These are phyloP conservation scores for Lindgomyces ingoldianus DNA, from an alignment of 495 filamentous ascomycete genomes.

Conservation along the genomic window DNA sequence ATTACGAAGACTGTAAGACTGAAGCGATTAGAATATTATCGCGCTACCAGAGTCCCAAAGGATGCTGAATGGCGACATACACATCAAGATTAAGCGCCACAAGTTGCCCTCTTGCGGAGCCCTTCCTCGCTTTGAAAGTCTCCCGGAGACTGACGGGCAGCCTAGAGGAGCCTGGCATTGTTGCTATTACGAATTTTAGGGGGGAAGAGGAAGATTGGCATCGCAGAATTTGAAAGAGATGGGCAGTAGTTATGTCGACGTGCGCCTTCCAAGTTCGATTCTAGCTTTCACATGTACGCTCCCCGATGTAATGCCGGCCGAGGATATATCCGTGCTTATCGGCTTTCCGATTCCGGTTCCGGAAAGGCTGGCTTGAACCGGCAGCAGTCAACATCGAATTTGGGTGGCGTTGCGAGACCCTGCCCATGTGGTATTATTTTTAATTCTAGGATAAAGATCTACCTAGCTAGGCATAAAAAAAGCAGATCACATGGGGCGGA, in stretches of 20 bases:
- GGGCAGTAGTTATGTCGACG: not conserved
- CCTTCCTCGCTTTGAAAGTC: constrained; percentile 61
- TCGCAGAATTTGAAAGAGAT: not conserved
- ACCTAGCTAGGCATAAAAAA: too few relatives aligned
- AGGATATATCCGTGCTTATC: too few relatives aligned
- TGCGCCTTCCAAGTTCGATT: too few relatives aligned
- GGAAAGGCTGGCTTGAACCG: too few relatives aligned
- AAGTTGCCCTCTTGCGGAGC: constrained; percentile 42
- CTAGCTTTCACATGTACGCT: too few relatives aligned
- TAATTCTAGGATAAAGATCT: too few relatives aligned
- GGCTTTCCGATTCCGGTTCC: not conserved
- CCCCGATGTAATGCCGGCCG: not conserved
- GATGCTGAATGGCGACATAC: constrained; percentile 55
- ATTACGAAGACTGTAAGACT: constrained; percentile 69
- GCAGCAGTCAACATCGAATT: too few relatives aligned
- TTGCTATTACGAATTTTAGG: not conserved
- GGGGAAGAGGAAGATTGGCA: not conserved
- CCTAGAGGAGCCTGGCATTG: constrained; percentile 58
- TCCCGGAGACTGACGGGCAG: constrained; percentile 67
- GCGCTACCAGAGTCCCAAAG: not conserved
- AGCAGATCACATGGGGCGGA: too few relatives aligned
- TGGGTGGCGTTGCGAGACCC: not conserved
- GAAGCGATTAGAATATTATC: constrained; percentile 7
- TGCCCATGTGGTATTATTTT: too few relatives aligned
- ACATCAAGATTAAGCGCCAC: constrained; percentile 74